These are phyloP conservation scores for Saccharomycopsis hybrid DNA, from an alignment of 1,139 yeast species.

Conservation along the genomic window DNA sequence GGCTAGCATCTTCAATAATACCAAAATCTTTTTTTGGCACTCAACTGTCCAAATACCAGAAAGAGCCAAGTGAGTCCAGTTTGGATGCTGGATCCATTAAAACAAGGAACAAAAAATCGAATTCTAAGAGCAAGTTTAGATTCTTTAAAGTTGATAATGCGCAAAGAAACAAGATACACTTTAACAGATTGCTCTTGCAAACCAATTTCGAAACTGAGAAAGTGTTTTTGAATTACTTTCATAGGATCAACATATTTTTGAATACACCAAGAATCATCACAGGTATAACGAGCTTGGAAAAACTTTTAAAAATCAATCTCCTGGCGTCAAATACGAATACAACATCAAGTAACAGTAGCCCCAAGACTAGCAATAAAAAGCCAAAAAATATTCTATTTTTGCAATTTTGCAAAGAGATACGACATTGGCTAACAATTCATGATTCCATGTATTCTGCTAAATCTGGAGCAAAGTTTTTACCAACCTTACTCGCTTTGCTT, in stretches of 20 bases:
- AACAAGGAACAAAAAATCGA: background rate
- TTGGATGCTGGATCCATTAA: background rate
- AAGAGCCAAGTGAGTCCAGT: no score
- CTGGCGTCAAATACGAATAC: background rate
- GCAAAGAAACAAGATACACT: slow-evolving; percentile 14
- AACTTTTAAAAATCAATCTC: slow-evolving; percentile 3
- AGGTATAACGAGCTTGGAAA: slow-evolving; percentile 17
- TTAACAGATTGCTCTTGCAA: slow-evolving; percentile 16
- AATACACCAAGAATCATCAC: slow-evolving; percentile 20
- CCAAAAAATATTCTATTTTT: slow-evolving; percentile 3
- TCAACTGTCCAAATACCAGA: background rate
- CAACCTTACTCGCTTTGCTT: slow-evolving; percentile 14
- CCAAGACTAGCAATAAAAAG: background rate
- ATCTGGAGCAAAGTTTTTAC: slow-evolving; percentile 8
- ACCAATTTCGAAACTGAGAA: slow-evolving; percentile 17
- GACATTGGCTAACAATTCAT: slow-evolving; percentile 20
- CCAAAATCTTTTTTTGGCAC: background rate
- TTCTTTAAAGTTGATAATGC: slow-evolving; percentile 18
- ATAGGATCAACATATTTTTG: slow-evolving; percentile 17
- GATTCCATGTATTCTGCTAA: slow-evolving; percentile 8
- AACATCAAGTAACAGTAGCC: background rate
- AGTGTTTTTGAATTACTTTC: slow-evolving; percentile 16
- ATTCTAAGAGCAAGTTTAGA: background rate
- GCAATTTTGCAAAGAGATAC: slow-evolving; percentile 17
- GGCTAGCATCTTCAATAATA: background rate